Conservation (phyloP, 225 moss, liverwort and hornwort genomes). For the Pleurozium schreberi region DNA sequence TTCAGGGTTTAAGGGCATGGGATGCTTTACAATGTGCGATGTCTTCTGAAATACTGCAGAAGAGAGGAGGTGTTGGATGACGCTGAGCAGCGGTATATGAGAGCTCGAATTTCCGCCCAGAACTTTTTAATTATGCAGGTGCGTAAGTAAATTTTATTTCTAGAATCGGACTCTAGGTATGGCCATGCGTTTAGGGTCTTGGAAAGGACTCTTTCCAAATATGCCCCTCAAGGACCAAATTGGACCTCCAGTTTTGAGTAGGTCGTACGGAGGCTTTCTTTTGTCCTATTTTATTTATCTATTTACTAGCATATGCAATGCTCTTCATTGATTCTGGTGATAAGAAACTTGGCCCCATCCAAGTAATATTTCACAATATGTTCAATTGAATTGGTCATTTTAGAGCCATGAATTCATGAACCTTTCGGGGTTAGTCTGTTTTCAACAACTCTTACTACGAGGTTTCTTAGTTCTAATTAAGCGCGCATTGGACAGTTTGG, state of each 20-base stretch:
- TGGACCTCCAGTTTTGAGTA: not conserved
- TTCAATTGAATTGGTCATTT: not conserved
- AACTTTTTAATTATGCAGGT: constrained; percentile 57
- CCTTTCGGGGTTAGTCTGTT: not conserved
- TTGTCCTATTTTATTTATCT: not conserved
- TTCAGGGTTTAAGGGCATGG: constrained; percentile 5
- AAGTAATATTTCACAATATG: not conserved
- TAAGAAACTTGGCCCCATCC: not conserved
- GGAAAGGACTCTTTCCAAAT: too few relatives aligned
- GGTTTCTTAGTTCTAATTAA: not conserved
- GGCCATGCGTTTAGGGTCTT: not conserved
- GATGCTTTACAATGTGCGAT: constrained; percentile 4
- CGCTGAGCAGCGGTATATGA: constrained; percentile 36
- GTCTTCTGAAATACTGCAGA: constrained; percentile 18
- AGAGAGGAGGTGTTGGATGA: constrained; percentile 52
- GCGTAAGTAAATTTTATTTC: not conserved
- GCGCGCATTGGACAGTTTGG: constrained; percentile 22
- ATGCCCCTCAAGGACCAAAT: not conserved
- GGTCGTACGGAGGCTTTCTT: not conserved
- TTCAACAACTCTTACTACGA: not conserved
- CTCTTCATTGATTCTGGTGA: not conserved
- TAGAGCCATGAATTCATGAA: not conserved
- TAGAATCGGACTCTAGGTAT: not conserved
- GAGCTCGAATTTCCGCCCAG: constrained; percentile 35
- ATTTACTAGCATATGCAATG: not conserved